Evolutionary conservation across 2,329 filamentous ascomycete species (phyloP), one percentile per base, ranked within the genome.

Genomic region (Fusarium nurragi): DNA sequence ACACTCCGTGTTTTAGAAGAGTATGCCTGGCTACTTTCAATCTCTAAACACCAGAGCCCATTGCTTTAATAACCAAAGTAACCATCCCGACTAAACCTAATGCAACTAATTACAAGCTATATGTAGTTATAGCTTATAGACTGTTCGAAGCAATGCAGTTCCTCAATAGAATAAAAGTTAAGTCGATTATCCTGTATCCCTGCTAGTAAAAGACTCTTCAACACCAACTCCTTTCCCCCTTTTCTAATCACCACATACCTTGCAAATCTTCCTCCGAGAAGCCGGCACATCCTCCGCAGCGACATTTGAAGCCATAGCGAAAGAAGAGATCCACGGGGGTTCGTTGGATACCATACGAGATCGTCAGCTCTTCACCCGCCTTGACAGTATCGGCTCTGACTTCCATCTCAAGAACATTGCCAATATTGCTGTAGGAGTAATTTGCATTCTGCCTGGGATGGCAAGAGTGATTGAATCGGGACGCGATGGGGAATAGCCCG

Each of bases 401-500:
- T 2, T 72, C 74, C 58, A 87, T 76, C 1, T 77, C 71, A 30
- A 88, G 78, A 4, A 75, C 70, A 8, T 74, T 62, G 2, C 64
- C 54, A 0, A 53, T 37, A 0, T 46, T 7, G 47, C 83, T 77
- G 64, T 79, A 85, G 1, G 43, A 64, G 67, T 83, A 87, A 3
- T 74, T 64, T 23, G 86, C 69, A 39, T 81, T 84, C 51, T 78
- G 71, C 4, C 65, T 71, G 0, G 79, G 76, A 3, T 65, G 57
- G 67, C 86, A 88, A 0, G 84, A 81, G 68, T 88, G 86, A 69
- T 88, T 88, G 74, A 88, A 87, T 4, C 85, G 78, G 0, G 84
- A 81, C 0, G 81, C 83, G 7, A 84, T 75, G 1, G 81, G 77
- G 54, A 86, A 86, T 4, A 87, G 60, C 2, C 77, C 78, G 0